phyloP scores from a whole-genome alignment of 1,284 basidiomycete species.

The Thelephora terrestris region DNA sequence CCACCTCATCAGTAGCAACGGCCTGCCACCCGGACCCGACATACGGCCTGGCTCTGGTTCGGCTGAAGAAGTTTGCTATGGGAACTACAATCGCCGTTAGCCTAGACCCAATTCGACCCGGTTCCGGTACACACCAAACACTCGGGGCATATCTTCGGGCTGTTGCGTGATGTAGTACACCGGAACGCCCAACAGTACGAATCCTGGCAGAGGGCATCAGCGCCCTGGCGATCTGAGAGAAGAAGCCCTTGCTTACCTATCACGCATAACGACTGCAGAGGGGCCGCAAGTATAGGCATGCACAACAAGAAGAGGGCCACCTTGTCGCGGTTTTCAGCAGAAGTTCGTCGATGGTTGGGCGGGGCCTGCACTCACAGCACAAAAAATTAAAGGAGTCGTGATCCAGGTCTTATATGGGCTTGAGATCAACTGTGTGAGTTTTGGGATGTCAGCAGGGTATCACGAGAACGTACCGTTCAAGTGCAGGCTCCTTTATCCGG shows the following conservation, averaged over 20 bases:
- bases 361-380: slow-evolving; percentile 47
- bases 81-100: slow-evolving; percentile 25
- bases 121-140: slow-evolving; percentile 33
- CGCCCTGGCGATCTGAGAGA: background rate
- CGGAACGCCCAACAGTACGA: slow-evolving; percentile 69
- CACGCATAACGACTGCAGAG: slow-evolving; percentile 79
- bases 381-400: slow-evolving; percentile 84
- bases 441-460: background rate
- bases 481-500: slow-evolving; percentile 82
- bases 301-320: slow-evolving; percentile 87
- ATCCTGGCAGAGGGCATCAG: slow-evolving; percentile 30
- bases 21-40: slow-evolving; percentile 61
- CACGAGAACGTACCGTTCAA: slow-evolving; percentile 51
- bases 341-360: background rate
- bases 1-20: slow-evolving; percentile 60
- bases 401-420: slow-evolving; percentile 92
- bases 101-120: slow-evolving; percentile 4
- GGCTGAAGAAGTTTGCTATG: slow-evolving; percentile 30
- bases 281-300: slow-evolving; percentile 94
- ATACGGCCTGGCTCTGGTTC: slow-evolving; percentile 39
- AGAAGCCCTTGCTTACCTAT: slow-evolving; percentile 50
- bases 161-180: slow-evolving; percentile 75
- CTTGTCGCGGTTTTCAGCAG: slow-evolving; percentile 23
- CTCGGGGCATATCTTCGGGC: slow-evolving; percentile 32
- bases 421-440: background rate